Base-by-base conservation (phyloP, 2,329 filamentous ascomycete species). In the Daldinia eschscholtzii region DNA sequence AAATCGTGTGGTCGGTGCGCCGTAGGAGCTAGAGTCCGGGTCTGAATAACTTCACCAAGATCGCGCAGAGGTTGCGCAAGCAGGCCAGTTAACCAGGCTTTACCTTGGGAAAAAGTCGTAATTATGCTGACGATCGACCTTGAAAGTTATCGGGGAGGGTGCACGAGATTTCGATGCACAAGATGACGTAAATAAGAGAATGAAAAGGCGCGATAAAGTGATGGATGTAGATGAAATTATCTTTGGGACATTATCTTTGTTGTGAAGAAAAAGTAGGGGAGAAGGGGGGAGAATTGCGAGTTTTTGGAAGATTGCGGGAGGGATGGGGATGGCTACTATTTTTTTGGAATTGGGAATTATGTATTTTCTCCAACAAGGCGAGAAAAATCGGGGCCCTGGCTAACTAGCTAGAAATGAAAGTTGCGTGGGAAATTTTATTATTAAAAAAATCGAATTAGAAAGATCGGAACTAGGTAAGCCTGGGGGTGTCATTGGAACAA, bases 261-360 rank as follows among this genome's bases (percentile, higher is more conserved):
- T 73, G 73, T 67, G 70, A 63, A 61, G 60, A 67, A 68, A 74
- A 72, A 70, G 72, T 68, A 67, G 71, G 70, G 72, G 71, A 70
- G 70, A 72, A 73, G 63, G 64, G 70, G 71, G 72, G 79, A 77
- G 76, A 75, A 69, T 68, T 68, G 70, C 55, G 69, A 68, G 72
- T 65, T 75, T 64, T 67, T 28, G 70, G 57, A 71, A 72, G 70
- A 72, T 75, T 74, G 75, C 76, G 78, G 79, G 80, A 79, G 77
- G 71, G 77, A 80, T 79, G 77, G 84, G 82, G 83, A 86, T 85
- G 82, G 81, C 81, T 84, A 82, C 82, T 79, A 81, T 83, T 84
- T 85, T 83, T 81, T 78, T 59, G 60, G 48, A 53, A 66, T 78
- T 80, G 79, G 74, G 79, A 81, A 81, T 80, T 80, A 82, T 37